phyloP scores from a whole-genome alignment of 768 basidiomycete species.

The Pleurotus tuber-regium region DNA sequence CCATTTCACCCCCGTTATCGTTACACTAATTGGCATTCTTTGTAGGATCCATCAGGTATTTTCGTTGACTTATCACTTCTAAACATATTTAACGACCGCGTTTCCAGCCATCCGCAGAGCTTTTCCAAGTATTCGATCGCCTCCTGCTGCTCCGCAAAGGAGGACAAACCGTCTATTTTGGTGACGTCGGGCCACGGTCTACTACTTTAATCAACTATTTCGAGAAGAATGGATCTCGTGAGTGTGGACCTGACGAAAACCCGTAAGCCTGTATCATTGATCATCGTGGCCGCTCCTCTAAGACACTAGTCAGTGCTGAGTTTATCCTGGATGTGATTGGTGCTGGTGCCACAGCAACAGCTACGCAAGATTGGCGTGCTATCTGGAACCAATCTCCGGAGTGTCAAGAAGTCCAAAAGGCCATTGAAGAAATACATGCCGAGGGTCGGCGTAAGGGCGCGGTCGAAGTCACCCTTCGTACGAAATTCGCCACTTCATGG shows the following conservation, averaged over 20 bases:
- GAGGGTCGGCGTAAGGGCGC: conserved; percentile 47
- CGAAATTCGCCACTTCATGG: conserved; percentile 55
- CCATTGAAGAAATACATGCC: conserved; percentile 46
- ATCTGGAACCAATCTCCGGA: conserved; percentile 50
- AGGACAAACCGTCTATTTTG: conserved; percentile 74
- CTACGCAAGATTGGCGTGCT: conserved; percentile 53
- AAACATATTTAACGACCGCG: background rate
- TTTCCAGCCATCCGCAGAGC: conserved; percentile 76
- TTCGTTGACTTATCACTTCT: background rate
- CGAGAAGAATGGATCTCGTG: conserved; percentile 60
- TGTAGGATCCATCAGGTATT: conserved; percentile 42
- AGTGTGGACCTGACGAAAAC: conserved; percentile 67
- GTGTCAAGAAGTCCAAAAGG: conserved; percentile 21
- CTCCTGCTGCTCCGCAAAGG: conserved; percentile 76
- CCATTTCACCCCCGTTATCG: background rate
- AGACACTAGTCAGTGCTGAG: conserved; percentile 45
- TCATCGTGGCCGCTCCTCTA: conserved; percentile 11
- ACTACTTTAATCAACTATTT: conserved; percentile 73
- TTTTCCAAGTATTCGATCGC: conserved; percentile 81
- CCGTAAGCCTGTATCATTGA: conserved; percentile 44
- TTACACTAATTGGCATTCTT: background rate
- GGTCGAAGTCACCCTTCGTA: conserved; percentile 33
- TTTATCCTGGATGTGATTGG: conserved; percentile 72
- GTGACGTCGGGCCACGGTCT: conserved; percentile 63
- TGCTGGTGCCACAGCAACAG: conserved; percentile 62